These are phyloP conservation scores for Psidium guajava DNA, from an alignment of 345 rosid genomes.

Conservation along the genomic window DNA sequence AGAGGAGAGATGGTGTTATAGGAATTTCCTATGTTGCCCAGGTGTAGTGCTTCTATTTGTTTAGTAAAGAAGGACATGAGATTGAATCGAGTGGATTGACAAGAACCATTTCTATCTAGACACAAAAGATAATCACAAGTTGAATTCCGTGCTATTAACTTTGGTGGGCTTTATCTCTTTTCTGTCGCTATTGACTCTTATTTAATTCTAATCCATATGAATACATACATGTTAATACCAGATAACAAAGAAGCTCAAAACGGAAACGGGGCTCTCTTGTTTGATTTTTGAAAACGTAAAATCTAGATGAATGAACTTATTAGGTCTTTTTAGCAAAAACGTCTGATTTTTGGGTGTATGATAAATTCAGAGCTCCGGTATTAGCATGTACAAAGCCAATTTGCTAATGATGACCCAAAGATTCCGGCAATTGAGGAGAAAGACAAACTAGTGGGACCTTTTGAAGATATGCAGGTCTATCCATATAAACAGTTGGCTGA, in stretches of 20 bases:
- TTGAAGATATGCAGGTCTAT: slow-evolving; percentile 8
- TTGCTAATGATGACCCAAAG: not conserved
- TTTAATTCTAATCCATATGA: not conserved
- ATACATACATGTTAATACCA: not conserved
- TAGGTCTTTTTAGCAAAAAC: not conserved
- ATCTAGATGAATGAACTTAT: not conserved
- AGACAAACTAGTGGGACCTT: not conserved
- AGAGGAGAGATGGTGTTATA: not conserved
- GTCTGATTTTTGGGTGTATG: not conserved
- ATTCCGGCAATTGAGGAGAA: not conserved
- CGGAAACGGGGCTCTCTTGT: not conserved
- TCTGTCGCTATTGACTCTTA: not conserved
- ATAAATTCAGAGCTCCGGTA: not conserved
- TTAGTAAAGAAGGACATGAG: not conserved
- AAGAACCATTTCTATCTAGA: not conserved
- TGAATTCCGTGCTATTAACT: not conserved
- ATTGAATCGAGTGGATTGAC: not conserved
- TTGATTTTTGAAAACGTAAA: not conserved
- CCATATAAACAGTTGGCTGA: slow-evolving; percentile 24
- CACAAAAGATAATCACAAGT: not conserved
- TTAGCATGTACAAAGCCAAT: not conserved
- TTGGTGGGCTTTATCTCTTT: not conserved
- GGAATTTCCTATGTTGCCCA: not conserved
- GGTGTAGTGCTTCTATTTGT: not conserved
- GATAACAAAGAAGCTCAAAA: not conserved